Evolutionary conservation across 1,284 basidiomycete species (phyloP).

Genomic region (Heterobasidion irregulare): DNA sequence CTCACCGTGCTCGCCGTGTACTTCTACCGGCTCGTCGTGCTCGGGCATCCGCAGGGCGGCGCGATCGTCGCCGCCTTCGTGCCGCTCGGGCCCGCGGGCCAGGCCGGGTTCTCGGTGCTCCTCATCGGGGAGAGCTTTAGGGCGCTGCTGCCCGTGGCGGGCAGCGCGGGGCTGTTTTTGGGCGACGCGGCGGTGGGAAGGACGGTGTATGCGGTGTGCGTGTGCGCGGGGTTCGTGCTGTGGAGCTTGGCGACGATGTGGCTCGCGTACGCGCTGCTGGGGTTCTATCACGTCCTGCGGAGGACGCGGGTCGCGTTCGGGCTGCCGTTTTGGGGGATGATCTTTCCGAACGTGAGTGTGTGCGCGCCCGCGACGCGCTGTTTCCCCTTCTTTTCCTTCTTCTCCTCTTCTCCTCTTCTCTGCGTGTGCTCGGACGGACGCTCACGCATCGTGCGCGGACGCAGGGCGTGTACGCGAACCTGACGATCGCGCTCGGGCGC

Average conservation of each 20-base stretch:
- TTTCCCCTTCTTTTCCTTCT: constrained; percentile 4
- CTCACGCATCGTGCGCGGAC: no score
- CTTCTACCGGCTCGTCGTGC: constrained; percentile 11
- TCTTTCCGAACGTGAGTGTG: constrained; percentile 36
- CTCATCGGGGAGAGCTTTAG: constrained; percentile 25
- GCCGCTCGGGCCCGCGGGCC: constrained; percentile 40
- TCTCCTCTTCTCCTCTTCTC: no score
- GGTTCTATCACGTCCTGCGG: constrained; percentile 21
- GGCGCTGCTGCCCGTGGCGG: constrained; percentile 19
- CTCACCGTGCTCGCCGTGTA: constrained; percentile 18
- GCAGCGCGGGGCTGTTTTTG: constrained; percentile 18
- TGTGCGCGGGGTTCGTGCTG: constrained; percentile 31
- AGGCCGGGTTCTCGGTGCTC: constrained; percentile 32
- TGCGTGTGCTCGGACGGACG: no score
- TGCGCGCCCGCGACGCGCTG: constrained; percentile 24
- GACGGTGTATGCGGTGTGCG: constrained; percentile 28
- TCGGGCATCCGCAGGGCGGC: constrained; percentile 17
- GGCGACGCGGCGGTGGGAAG: constrained; percentile 23
- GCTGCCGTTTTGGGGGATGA: constrained; percentile 38
- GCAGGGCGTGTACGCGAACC: constrained; percentile 18
- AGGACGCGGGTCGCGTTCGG: constrained; percentile 25
- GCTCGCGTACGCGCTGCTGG: constrained; percentile 29
- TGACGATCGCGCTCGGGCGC: constrained; percentile 5
- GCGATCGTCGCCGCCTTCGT: constrained; percentile 34
- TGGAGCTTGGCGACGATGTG: constrained; percentile 41